phyloP scores from a whole-genome alignment of 75 land plant genomes.

The Selaginella moellendorffii region DNA sequence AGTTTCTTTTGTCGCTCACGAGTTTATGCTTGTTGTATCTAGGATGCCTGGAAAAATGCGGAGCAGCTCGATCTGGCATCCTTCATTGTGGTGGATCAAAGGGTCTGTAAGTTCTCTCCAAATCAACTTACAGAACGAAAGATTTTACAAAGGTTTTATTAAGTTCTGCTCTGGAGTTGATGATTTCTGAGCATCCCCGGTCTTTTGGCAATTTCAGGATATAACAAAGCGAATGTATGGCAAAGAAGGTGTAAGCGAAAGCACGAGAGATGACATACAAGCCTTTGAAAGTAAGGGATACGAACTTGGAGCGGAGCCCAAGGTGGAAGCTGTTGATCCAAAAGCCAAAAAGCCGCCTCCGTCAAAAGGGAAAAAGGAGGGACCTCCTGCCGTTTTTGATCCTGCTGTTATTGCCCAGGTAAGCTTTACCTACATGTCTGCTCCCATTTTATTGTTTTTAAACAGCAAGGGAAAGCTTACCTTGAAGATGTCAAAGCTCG shows the following conservation, averaged over 20 bases:
- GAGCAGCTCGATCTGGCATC: slow-evolving; percentile 2
- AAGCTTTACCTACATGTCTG: background rate
- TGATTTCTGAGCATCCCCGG: slow-evolving; percentile 1
- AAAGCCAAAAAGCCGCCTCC: background rate
- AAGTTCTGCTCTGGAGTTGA: background rate
- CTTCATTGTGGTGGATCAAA: slow-evolving; percentile 4
- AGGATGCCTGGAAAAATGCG: slow-evolving; percentile 1
- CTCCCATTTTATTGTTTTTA: background rate
- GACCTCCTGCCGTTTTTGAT: background rate
- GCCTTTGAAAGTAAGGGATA: slow-evolving; percentile 27
- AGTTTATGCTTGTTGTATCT: background rate
- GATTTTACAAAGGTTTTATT: background rate
- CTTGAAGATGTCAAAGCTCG: slow-evolving; percentile 12
- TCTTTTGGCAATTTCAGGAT: background rate
- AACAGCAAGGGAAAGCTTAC: slow-evolving; percentile 3
- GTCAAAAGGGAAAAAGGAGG: slow-evolving; percentile 8
- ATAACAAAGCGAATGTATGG: background rate
- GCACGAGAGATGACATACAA: slow-evolving; percentile 13
- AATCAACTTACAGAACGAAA: no score
- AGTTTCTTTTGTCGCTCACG: background rate
- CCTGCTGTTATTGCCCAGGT: slow-evolving; percentile 1
- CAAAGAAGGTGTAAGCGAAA: background rate
- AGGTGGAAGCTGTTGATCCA: background rate
- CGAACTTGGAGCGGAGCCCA: slow-evolving; percentile 17
- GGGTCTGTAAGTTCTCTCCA: background rate